Base-by-base conservation (phyloP, 768 basidiomycete species). In the Suillus weaverae region DNA sequence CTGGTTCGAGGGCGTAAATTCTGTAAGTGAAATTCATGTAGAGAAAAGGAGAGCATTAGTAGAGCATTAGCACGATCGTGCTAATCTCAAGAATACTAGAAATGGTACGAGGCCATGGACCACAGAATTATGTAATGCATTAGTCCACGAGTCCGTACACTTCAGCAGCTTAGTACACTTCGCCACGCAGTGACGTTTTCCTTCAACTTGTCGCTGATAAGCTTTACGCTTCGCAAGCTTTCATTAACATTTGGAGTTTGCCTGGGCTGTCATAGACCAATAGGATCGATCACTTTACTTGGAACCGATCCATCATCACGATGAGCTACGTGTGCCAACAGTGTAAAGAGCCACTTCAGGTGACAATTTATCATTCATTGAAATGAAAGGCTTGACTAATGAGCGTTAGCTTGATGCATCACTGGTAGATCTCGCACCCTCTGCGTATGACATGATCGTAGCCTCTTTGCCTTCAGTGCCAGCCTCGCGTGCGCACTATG, bases 331-430 rank as follows among this genome's bases (percentile, higher is more conserved):
- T 90, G 57, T 95, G 93, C 71, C 92, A 94, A 73, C 93, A 95
- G 78, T 95, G 93, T 82, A 94, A 94, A 78, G 91, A 96, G 72
- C 93, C 92, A 7, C 79, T 97, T 39, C 89, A 94, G 85, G 91
- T 91, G 62, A 64, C 70, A n/a, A 22, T 51, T 32, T 32, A 32
- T 41, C 4, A 50, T 62, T 43, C 59, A 38, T 70, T 38, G 48
- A 48, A 32, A 22, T 39, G 59, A n/a, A 38, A 54, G 46, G 16
- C 33, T 30, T 55, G 41, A 72, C 71, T 61, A 41, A 43, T 53
- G 41, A 30, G 53, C 22, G 50, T 33, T 71, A 93, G 86, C 85
- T 95, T 69, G 96, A 98, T 81, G 89, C 88, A n/a, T 95, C 95
- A n/a, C 81, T 97, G 16, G 83, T 91, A 57, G 91, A 94, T 73